A percentile compares a stretch with the other conserved stretches of the same genome.
Evolutionary conservation across 202 grass and related monocot genomes (phyloP).

Genomic region (Digitaria exilis): DNA sequence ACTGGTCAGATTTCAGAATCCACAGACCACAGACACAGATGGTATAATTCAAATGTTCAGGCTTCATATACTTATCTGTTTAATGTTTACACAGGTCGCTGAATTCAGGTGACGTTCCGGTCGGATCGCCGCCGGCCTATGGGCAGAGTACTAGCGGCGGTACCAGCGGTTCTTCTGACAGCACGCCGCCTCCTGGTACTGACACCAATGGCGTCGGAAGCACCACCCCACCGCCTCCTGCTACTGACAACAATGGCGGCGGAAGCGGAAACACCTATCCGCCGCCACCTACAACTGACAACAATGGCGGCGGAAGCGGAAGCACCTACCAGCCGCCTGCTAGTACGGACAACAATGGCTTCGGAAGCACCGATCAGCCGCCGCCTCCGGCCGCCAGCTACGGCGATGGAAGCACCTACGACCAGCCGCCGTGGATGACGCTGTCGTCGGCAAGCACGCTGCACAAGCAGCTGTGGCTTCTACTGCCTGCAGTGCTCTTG

Average conservation of each 20-base stretch:
- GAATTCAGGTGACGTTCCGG: not conserved
- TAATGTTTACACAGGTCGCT: not conserved
- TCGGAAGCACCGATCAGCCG: not conserved
- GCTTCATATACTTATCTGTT: not conserved
- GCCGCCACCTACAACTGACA: not conserved
- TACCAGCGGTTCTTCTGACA: too few relatives aligned
- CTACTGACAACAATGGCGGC: not conserved
- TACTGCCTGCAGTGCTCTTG: conserved; percentile 31
- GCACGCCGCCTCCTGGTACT: not conserved
- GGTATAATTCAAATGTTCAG: not conserved
- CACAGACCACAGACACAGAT: not conserved
- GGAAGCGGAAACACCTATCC: not conserved
- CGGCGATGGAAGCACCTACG: not conserved
- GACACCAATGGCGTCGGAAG: not conserved
- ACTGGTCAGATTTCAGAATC: not conserved
- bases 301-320: not conserved
- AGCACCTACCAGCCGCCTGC: not conserved
- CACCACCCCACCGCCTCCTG: not conserved
- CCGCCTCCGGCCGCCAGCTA: not conserved
- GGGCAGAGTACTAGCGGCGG: conserved; percentile 15
- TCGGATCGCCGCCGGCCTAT: not conserved
- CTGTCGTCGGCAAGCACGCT: conserved; percentile 31
- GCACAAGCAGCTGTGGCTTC: conserved; percentile 7
- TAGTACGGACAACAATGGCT: not conserved
- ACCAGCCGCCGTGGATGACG: conserved; percentile 27